These are phyloP conservation scores for Drechslerella coelobrocha DNA, from an alignment of 2,329 filamentous ascomycete genomes.

Conservation along the genomic window DNA sequence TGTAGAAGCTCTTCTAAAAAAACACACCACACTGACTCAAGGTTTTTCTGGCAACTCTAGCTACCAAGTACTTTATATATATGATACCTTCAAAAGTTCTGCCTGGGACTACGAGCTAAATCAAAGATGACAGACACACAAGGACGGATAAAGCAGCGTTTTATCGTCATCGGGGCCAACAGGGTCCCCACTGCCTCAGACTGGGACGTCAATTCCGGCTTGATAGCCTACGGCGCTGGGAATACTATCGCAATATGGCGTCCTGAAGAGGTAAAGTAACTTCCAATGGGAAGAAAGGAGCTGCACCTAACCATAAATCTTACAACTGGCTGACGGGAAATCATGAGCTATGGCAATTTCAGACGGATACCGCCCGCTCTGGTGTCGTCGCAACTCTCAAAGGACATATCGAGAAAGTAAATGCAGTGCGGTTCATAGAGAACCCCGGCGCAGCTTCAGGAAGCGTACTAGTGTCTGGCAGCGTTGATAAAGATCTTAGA, in stretches of 20 bases:
- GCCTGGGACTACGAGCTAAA: no score
- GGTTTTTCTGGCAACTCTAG: neutral
- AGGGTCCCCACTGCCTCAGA: constrained; percentile 87
- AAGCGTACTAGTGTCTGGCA: constrained; percentile 75
- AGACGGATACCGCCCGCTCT: constrained; percentile 59
- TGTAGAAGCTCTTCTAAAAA: no score
- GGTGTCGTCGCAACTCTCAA: constrained; percentile 73
- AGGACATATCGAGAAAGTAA: constrained; percentile 81
- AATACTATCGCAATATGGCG: constrained; percentile 88
- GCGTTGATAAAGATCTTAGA: constrained; percentile 75
- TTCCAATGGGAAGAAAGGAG: constrained; percentile 1
- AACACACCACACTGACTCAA: neutral
- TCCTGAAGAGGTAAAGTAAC: constrained; percentile 67
- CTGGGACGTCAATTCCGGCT: constrained; percentile 72
- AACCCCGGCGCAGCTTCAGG: constrained; percentile 60
- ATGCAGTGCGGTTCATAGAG: constrained; percentile 79
- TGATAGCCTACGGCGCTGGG: constrained; percentile 88
- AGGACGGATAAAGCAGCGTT: constrained; percentile 42
- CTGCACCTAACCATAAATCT: neutral
- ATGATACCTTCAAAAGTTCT: neutral
- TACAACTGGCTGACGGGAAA: constrained; percentile 18
- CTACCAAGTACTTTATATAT: neutral
- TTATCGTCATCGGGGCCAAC: constrained; percentile 82
- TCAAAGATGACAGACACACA: constrained; percentile 44
- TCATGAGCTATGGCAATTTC: constrained; percentile 56